phyloP scores from a whole-genome alignment of 176 grass and related monocot species.

The Lolium multiflorum region DNA sequence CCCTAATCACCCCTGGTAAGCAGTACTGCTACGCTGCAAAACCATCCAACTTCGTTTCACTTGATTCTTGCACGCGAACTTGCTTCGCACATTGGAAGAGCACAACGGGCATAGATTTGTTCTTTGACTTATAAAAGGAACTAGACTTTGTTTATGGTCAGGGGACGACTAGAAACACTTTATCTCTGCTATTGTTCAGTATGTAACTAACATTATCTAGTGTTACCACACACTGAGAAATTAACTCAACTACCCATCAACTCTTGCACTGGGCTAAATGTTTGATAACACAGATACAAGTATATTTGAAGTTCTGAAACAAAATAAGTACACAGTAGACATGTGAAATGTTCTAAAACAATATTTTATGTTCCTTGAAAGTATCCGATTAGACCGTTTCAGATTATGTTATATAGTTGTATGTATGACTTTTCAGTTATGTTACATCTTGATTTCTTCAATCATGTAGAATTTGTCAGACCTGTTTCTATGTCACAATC shows the following conservation, averaged over 20 bases:
- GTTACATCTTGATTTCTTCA: not conserved
- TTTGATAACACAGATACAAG: not conserved
- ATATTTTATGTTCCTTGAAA: not conserved
- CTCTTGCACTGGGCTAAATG: not conserved
- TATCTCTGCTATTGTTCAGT: not conserved
- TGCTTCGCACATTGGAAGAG: not conserved
- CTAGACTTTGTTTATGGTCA: not conserved
- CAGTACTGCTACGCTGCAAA: not conserved
- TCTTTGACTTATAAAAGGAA: not conserved
- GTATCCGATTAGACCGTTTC: not conserved
- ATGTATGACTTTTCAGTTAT: not conserved
- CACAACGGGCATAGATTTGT: not conserved
- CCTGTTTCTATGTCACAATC: not conserved
- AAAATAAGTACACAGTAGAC: not conserved
- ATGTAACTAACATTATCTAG: not conserved
- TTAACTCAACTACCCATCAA: not conserved
- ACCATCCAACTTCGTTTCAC: not conserved
- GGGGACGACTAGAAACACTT: constrained; percentile 3
- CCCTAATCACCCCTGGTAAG: not conserved
- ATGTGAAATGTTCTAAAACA: not conserved
- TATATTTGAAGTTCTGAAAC: not conserved
- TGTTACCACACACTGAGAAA: not conserved
- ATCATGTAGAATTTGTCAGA: not conserved
- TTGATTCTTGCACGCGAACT: not conserved
- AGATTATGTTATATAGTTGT: not conserved